Evolutionary conservation across 192 early-diverging fungal species (phyloP).

Genomic region (Entomortierella beljakovae): DNA sequence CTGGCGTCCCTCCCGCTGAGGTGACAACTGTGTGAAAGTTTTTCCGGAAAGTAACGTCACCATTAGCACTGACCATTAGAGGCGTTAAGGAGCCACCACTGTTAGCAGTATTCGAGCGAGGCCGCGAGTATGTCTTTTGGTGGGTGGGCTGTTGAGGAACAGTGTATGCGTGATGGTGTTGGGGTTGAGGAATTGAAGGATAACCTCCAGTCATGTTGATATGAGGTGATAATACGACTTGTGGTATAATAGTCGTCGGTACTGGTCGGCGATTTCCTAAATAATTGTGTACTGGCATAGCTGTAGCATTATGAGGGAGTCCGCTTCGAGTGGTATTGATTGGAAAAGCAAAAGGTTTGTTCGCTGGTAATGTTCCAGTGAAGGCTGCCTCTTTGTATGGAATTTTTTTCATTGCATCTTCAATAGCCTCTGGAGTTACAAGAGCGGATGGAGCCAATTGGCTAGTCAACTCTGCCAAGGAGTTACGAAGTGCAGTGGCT

Average conservation of each 20-base stretch:
- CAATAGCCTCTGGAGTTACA: constrained; percentile 44
- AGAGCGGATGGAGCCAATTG: constrained; percentile 50
- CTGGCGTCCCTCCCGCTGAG: constrained; percentile 27
- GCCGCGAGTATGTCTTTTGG: constrained; percentile 18
- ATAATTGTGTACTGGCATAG: constrained; percentile 26
- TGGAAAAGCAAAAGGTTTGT: constrained; percentile 61
- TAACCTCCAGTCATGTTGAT: constrained; percentile 52
- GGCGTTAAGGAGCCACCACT: neutral
- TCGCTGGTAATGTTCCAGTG: constrained; percentile 62
- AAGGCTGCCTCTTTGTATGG: constrained; percentile 59
- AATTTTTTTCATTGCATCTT: constrained; percentile 52
- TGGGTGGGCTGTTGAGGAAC: constrained; percentile 32
- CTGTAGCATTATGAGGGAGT: constrained; percentile 34
- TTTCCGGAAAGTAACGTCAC: constrained; percentile 43
- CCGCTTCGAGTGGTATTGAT: constrained; percentile 37
- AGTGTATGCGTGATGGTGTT: constrained; percentile 21
- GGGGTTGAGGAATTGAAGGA: constrained; percentile 28
- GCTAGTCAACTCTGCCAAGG: constrained; percentile 35
- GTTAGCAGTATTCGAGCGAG: neutral
- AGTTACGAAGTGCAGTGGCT: constrained; percentile 52
- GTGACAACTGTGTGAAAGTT: constrained; percentile 44
- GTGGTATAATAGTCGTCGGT: constrained; percentile 25
- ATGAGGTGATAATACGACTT: constrained; percentile 40
- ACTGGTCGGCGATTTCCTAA: constrained; percentile 9
- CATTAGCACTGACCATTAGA: constrained; percentile 27